Evolutionary conservation across 2,329 filamentous ascomycete genomes (phyloP), one percentile per base, ranked within the genome.

Genomic region (Lachnellula cervina): DNA sequence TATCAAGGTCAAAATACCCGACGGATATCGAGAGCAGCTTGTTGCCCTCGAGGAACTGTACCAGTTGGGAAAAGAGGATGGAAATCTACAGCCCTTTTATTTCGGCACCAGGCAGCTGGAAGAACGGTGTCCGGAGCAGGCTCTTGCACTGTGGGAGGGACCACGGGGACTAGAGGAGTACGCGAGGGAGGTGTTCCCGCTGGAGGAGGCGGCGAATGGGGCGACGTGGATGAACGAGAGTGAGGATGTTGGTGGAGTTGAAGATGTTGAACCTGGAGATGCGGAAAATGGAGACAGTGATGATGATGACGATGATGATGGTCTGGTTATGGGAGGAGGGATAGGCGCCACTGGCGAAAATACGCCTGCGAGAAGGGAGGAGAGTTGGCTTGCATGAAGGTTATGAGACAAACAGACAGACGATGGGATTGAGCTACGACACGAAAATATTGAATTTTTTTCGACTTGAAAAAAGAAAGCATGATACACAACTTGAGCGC

Each of bases 121-220:
- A 61, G 72, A 72, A 2, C 83, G 80, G 61, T 88, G 88, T 62
- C 90, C 91, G 0, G 79, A 81, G 8, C 84, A 90, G 63, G 89
- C 92, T 1, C 77, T 93, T 59, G 81, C 87, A 64, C 76, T 99
- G 23, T 97, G 94, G 94, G 90, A 96, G 69, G 94, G 91, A 4
- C 90, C 90, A 63, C 81, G 94, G 53, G 89, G 90, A 32, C 81
- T 97, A 64, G 91, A 97, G 69, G 94, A 97, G 72, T 99, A 97
- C 70, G 93, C 93, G 1, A 81, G 89, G 49, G 94, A 97, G 70
- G 91, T 95, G 28, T 97, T 97, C 66, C 90, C 90, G 0, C 80
- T 97, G 13, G 94, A 99, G 72, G 94, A 99, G 74, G 88, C 92
- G 64, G 90, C 91, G 34, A 97, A 97, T 70, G 93, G 93, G 5